phyloP scores from a whole-genome alignment of 139 green algal genomes.

The Coelastrella sp. region DNA sequence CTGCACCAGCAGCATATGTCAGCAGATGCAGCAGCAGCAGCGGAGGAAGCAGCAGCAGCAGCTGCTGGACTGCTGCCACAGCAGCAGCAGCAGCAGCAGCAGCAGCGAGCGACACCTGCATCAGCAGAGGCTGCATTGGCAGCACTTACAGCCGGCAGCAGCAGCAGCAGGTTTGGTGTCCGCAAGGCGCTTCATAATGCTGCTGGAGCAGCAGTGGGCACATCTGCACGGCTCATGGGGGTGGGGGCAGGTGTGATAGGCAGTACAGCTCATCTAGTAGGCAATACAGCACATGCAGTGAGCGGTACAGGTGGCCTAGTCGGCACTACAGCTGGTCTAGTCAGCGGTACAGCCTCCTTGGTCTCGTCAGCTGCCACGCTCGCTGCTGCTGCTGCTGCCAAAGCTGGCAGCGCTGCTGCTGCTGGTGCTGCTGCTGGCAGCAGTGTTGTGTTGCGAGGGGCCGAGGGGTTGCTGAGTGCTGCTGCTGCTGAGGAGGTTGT shows the following conservation, averaged over 20 bases:
- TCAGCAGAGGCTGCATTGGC: constrained; percentile 30
- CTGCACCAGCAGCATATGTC: background rate
- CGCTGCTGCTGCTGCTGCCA: constrained; percentile 32
- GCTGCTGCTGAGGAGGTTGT: constrained; percentile 18
- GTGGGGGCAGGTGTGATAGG: constrained; percentile 15
- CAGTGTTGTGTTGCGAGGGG: background rate
- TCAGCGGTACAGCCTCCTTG: constrained; percentile 31
- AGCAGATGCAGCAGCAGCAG: background rate
- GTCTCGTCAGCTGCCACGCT: constrained; percentile 19
- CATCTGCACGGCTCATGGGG: background rate
- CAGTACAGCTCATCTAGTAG: constrained; percentile 34
- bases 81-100: constrained; percentile 34
- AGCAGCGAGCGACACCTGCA: background rate
- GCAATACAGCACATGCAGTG: constrained; percentile 32
- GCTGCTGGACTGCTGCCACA: constrained; percentile 17
- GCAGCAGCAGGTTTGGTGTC: constrained; percentile 39
- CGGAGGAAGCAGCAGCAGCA: constrained; percentile 12
- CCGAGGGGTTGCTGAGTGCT: background rate
- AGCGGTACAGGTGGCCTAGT: constrained; percentile 28
- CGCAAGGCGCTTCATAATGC: constrained; percentile 16
- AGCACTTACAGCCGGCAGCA: constrained; percentile 29
- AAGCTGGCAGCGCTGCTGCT: background rate
- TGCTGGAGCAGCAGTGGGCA: constrained; percentile 7
- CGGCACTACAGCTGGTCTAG: constrained; percentile 35
- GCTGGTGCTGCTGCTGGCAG: background rate